Conservation (phyloP, 208 protist genomes). For the Entamoeba moshkovskii region DNA sequence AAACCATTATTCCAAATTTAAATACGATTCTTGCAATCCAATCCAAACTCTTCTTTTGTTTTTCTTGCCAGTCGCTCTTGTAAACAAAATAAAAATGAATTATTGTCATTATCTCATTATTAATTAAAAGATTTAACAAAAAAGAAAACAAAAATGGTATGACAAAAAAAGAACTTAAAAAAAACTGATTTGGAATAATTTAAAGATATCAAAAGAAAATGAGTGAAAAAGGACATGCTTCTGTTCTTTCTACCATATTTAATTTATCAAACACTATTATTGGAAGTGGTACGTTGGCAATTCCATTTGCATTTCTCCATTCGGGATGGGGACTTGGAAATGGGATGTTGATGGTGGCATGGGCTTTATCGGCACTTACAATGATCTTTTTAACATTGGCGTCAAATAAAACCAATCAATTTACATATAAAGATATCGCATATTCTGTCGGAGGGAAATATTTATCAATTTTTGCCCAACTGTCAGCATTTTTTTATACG, state of each 20-base stretch:
- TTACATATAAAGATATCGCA: neutral
- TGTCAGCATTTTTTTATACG: neutral
- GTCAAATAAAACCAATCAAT: neutral
- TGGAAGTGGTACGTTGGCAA: neutral
- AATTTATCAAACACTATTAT: slow-evolving; percentile 1
- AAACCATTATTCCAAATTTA: too few species aligned
- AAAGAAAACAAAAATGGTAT: too few species aligned
- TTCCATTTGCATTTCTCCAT: neutral
- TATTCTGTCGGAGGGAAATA: neutral
- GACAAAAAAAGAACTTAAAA: neutral
- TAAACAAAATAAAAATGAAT: too few species aligned
- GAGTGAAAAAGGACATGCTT: neutral
- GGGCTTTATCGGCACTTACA: neutral
- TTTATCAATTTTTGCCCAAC: neutral
- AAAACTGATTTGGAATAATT: neutral
- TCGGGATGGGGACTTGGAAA: neutral
- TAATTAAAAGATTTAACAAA: too few species aligned
- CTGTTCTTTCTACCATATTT: neutral
- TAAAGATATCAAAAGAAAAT: neutral
- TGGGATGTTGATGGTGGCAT: neutral
- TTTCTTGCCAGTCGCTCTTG: too few species aligned
- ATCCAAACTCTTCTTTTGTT: too few species aligned
- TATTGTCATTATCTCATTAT: too few species aligned
- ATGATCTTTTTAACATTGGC: neutral
- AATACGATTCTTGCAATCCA: too few species aligned